phyloP scores from a whole-genome alignment of 1,284 basidiomycete genomes.

The Athelia psychrophila region DNA sequence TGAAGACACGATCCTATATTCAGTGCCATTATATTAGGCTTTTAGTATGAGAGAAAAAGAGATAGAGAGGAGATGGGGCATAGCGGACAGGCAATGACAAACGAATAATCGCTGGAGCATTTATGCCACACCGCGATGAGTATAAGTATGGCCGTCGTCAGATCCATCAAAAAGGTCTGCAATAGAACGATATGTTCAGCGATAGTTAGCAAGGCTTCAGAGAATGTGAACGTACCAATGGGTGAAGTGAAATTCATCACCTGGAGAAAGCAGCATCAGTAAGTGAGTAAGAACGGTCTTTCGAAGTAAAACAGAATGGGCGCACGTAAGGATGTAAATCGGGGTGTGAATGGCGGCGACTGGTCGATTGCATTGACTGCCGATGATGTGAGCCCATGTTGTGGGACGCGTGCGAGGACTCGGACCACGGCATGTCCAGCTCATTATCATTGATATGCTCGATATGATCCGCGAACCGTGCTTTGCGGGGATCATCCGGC shows the following conservation, averaged over 20 bases:
- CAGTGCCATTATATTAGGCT: too few species aligned
- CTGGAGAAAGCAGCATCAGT: slow-evolving; percentile 15
- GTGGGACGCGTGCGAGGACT: background rate
- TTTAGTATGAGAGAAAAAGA: too few species aligned
- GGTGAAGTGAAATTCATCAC: slow-evolving; percentile 39
- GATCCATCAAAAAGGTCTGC: slow-evolving; percentile 1
- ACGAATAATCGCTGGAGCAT: too few species aligned
- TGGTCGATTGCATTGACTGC: too few species aligned
- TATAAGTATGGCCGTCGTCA: background rate
- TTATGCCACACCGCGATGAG: background rate
- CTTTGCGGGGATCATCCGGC: slow-evolving; percentile 26
- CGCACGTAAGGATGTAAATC: slow-evolving; percentile 36
- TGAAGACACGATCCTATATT: background rate
- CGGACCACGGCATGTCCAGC: slow-evolving; percentile 1
- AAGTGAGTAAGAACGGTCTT: background rate
- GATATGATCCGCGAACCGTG: slow-evolving; percentile 11
- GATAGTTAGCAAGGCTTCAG: background rate
- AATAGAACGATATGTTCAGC: background rate
- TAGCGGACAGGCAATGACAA: too few species aligned
- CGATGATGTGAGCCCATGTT: background rate
- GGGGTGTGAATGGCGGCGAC: background rate
- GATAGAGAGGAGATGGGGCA: too few species aligned
- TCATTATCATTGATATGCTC: slow-evolving; percentile 4
- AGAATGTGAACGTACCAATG: slow-evolving; percentile 28
- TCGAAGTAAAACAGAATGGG: slow-evolving; percentile 1